A percentile compares a stretch with the other conserved stretches of the same genome.
phyloP scores from a whole-genome alignment of 2,329 filamentous ascomycete genomes.

The Trichoderma sp. region DNA sequence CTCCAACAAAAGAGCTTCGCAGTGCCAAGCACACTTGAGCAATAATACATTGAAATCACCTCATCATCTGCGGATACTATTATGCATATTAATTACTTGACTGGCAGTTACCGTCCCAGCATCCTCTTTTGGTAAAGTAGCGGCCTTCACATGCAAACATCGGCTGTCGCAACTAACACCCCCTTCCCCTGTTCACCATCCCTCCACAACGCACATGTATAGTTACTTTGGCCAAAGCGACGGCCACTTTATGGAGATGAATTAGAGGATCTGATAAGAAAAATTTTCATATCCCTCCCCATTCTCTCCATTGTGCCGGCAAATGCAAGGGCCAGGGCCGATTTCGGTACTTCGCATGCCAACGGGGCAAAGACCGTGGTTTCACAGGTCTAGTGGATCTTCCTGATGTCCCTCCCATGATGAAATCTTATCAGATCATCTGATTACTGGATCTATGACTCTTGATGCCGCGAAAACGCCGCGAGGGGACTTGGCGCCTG shows the following conservation, averaged over 20 bases:
- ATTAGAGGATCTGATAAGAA: slow-evolving; percentile 11
- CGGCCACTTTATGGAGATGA: not conserved
- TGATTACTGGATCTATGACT: slow-evolving; percentile 37
- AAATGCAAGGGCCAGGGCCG: not conserved
- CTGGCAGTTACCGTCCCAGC: not conserved
- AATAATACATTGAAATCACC: not conserved
- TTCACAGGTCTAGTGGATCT: not conserved
- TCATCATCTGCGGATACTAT: not conserved
- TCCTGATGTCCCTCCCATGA: not conserved
- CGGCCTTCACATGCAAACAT: not conserved
- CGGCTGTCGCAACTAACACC: not conserved
- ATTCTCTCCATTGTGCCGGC: not conserved
- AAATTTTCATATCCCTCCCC: not conserved
- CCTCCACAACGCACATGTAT: not conserved
- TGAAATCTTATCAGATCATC: slow-evolving; percentile 45
- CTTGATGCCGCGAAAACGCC: not conserved
- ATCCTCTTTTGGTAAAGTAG: not conserved
- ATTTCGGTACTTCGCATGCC: slow-evolving; percentile 4
- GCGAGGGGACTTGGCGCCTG: not conserved
- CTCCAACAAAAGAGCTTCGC: not conserved
- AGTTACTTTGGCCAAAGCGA: not conserved
- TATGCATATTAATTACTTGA: not conserved
- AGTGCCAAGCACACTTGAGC: not conserved
- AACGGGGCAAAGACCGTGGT: not conserved
- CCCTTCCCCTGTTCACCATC: not conserved